Conservation (phyloP, 1,139 yeast genomes). For the Nakaseomyces glabratus region DNA sequence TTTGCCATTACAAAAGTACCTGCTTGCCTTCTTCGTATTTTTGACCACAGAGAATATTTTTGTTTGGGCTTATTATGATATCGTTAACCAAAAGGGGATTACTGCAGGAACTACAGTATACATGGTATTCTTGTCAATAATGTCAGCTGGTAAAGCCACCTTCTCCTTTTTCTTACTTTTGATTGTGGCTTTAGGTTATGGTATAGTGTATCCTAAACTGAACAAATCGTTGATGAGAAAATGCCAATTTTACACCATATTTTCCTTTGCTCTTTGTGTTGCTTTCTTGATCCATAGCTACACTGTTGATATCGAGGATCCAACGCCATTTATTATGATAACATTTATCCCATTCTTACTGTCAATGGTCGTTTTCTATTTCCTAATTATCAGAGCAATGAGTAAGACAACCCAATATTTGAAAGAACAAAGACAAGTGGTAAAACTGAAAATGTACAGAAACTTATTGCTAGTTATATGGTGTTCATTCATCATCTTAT, state of each 20-base stretch:
- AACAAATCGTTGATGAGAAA: conserved; percentile 68
- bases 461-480: conserved; percentile 67
- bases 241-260: conserved; percentile 67
- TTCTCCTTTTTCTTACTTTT: conserved; percentile 81
- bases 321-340: conserved; percentile 34
- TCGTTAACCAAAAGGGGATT: conserved; percentile 55
- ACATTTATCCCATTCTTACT: conserved; percentile 61
- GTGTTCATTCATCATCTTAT: conserved; percentile 48
- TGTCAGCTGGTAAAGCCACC: conserved; percentile 75
- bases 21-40: conserved; percentile 76
- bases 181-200: conserved; percentile 85
- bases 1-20: conserved; percentile 81
- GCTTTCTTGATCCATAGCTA: conserved; percentile 65
- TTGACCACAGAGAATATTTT: conserved; percentile 78
- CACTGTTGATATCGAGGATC: conserved; percentile 40
- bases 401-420: conserved; percentile 65
- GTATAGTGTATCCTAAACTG: conserved; percentile 81
- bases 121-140: conserved; percentile 64
- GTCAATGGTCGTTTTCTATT: conserved; percentile 64
- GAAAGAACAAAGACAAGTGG: conserved; percentile 80
- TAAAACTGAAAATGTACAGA: conserved; percentile 80
- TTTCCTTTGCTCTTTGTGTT: conserved; percentile 61
- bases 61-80: conserved; percentile 87
- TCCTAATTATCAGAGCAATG: conserved; percentile 64
- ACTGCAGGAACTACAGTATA: conserved; percentile 63